Evolutionary conservation across 805 yeast genomes (phyloP).

Genomic region (Wickerhamiella brachini): DNA sequence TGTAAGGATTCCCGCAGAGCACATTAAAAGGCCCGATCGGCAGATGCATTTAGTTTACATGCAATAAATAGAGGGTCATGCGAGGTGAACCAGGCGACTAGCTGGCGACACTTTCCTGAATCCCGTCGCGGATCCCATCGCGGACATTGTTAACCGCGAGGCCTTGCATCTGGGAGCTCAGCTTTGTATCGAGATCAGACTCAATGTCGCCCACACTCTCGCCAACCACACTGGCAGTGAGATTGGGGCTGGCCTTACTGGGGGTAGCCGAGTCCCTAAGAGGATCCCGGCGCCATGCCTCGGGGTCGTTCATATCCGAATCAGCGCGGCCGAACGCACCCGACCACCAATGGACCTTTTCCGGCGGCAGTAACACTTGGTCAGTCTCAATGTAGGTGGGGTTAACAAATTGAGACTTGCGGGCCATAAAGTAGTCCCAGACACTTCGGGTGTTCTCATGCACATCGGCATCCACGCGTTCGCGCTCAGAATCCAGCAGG

Average conservation of each 20-base stretch:
- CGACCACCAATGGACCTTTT: slow-evolving; percentile 74
- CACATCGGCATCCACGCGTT: slow-evolving; percentile 34
- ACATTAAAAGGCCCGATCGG: not conserved
- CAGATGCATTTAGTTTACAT: not conserved
- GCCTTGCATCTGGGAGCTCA: not conserved
- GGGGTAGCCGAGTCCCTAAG: not conserved
- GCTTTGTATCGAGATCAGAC: not conserved
- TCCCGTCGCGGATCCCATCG: not conserved
- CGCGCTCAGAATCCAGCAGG: slow-evolving; percentile 59
- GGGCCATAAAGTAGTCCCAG: slow-evolving; percentile 85
- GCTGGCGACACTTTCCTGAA: not conserved
- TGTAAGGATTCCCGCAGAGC: too few species aligned
- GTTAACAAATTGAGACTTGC: slow-evolving; percentile 57
- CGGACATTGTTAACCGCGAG: not conserved
- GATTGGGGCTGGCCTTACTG: slow-evolving; percentile 5
- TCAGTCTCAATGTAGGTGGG: slow-evolving; percentile 25
- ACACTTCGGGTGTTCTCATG: slow-evolving; percentile 51
- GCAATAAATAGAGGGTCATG: not conserved
- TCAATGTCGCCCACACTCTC: not conserved
- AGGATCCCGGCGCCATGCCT: slow-evolving; percentile 16
- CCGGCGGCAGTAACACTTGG: slow-evolving; percentile 23
- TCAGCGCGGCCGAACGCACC: slow-evolving; percentile 68
- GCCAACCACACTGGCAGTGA: slow-evolving; percentile 8
- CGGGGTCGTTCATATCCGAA: slow-evolving; percentile 42
- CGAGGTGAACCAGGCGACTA: not conserved